Conservation (phyloP, 345 rosid species). For the Lagerstroemia speciosa region DNA sequence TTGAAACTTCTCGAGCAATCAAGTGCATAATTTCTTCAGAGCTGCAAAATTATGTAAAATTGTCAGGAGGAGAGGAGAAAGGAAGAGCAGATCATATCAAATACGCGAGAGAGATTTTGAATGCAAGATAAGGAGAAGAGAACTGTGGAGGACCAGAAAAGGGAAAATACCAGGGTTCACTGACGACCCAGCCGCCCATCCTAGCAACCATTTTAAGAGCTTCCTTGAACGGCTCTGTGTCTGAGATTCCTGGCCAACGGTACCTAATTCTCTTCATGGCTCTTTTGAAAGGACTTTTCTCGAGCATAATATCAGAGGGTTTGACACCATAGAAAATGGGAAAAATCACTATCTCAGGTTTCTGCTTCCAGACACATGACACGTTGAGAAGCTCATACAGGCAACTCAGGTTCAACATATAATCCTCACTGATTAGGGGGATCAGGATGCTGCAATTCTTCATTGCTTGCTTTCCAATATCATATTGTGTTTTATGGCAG, state of each 20-base stretch:
- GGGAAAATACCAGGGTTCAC: neutral
- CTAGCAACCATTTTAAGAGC: neutral
- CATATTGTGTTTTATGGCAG: too few species aligned
- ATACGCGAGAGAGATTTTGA: neutral
- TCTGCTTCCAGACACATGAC: neutral
- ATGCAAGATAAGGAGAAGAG: neutral
- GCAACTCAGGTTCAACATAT: neutral
- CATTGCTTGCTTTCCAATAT: too few species aligned
- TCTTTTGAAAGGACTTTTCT: neutral
- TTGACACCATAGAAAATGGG: neutral
- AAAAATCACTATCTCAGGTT: neutral
- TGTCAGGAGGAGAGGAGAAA: neutral
- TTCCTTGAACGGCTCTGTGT: neutral
- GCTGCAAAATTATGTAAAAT: neutral
- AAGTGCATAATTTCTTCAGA: neutral
- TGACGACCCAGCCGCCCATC: neutral
- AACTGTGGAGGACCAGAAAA: neutral
- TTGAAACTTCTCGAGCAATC: conserved; percentile 3
- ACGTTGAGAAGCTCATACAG: neutral
- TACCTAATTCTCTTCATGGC: neutral
- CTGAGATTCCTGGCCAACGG: neutral
- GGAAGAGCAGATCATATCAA: neutral
- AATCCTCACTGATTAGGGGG: neutral
- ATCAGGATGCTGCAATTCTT: too few species aligned
- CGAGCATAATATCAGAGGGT: neutral